phyloP scores from a whole-genome alignment of 805 yeast genomes.

The Metschnikowia arizonensis region DNA sequence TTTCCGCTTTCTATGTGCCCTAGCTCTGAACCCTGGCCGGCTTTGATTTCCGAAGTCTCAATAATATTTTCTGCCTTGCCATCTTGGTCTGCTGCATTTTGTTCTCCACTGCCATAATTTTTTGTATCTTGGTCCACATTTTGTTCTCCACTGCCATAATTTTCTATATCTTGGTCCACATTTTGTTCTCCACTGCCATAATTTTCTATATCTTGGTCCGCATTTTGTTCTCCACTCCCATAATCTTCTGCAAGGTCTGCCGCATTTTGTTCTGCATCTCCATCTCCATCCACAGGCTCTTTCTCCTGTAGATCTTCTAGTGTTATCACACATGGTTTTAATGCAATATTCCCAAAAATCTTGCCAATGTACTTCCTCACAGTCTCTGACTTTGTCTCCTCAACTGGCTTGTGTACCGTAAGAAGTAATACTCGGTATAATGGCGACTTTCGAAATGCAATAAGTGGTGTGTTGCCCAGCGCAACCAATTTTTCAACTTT shows the following conservation, averaged over 20 bases:
- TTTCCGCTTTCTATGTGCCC: not conserved
- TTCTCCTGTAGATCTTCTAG: slow-evolving; percentile 12
- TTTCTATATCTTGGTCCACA: no score
- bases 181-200: no score
- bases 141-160: no score
- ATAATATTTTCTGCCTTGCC: not conserved
- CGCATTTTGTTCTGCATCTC: not conserved
- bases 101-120: no score
- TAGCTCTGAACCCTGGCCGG: not conserved
- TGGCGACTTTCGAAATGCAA: slow-evolving; percentile 29
- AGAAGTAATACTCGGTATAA: slow-evolving; percentile 31
- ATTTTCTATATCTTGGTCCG: no score
- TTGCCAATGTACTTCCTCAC: slow-evolving; percentile 13
- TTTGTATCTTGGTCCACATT: no score
- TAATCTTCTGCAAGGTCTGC: no score
- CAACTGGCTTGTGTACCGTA: slow-evolving; percentile 27
- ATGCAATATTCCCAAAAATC: slow-evolving; percentile 17
- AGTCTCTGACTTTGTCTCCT: slow-evolving; percentile 8
- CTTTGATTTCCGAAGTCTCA: not conserved
- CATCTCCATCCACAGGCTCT: slow-evolving; percentile 2
- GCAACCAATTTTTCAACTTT: slow-evolving; percentile 16
- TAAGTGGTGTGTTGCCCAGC: slow-evolving; percentile 24
- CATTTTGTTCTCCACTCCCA: no score
- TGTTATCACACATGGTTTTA: slow-evolving; percentile 14
- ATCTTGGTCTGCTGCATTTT: no score